Percentiles rank a stretch among this genome's conserved stretches.
Conservation (phyloP, 2,329 filamentous ascomycete species). For the Cladosporium sp. region DNA sequence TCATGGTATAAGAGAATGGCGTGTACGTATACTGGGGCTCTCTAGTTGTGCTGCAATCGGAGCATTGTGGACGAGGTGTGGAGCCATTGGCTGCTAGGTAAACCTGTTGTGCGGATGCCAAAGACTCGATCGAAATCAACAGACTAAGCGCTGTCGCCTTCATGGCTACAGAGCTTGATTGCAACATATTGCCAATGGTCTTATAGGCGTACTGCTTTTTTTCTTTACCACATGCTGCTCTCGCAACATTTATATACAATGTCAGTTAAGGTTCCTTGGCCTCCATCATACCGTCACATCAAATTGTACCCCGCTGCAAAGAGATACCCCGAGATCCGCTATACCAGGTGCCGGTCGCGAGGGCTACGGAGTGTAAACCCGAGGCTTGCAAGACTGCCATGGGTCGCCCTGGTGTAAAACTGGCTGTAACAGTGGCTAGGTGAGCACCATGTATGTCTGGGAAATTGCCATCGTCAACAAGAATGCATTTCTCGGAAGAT, state of each 20-base stretch:
- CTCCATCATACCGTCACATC: constrained; percentile 8
- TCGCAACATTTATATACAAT: not conserved
- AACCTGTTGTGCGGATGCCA: constrained; percentile 34
- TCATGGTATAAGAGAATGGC: constrained; percentile 41
- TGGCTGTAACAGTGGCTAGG: not conserved
- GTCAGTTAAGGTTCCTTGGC: constrained; percentile 1
- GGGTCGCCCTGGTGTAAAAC: not conserved
- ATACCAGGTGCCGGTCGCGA: not conserved
- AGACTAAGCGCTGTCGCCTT: constrained; percentile 1
- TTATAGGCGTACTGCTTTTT: not conserved
- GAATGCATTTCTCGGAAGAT: too few relatives aligned
- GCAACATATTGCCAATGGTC: not conserved
- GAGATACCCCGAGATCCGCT: constrained; percentile 6
- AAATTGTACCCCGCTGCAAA: not conserved
- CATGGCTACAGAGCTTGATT: not conserved
- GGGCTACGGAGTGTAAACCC: not conserved
- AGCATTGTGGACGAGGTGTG: constrained; percentile 33
- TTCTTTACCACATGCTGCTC: not conserved
- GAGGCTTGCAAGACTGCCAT: not conserved
- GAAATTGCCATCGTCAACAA: not conserved
- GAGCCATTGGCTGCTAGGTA: constrained; percentile 37
- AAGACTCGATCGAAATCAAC: not conserved
- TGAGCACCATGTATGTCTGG: not conserved
- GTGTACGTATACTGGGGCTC: constrained; percentile 34
- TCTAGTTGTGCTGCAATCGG: constrained; percentile 23